These are phyloP conservation scores for Dothidotthia symphoricarpi DNA, from an alignment of 2,329 filamentous ascomycete genomes.

Conservation along the genomic window DNA sequence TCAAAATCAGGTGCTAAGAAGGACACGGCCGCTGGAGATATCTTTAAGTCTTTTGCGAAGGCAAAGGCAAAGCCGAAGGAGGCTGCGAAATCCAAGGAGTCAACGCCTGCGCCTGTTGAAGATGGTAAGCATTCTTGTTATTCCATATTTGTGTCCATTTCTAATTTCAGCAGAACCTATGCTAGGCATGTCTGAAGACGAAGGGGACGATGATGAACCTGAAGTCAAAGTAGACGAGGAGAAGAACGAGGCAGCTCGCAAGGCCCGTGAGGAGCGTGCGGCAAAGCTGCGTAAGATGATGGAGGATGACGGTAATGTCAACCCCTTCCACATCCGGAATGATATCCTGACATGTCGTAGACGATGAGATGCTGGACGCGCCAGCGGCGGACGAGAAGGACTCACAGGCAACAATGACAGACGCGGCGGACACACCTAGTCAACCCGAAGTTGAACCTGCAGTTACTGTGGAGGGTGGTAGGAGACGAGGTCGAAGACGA, in stretches of 20 bases:
- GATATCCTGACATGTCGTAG: conserved; percentile 25
- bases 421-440: conserved; percentile 18
- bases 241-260: conserved; percentile 38
- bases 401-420: conserved; percentile 38
- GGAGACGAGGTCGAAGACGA: conserved; percentile 72
- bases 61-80: conserved; percentile 57
- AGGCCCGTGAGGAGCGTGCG: conserved; percentile 60
- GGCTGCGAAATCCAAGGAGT: conserved; percentile 44
- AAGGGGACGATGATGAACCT: conserved; percentile 33
- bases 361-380: conserved; percentile 61
- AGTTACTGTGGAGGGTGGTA: conserved; percentile 59
- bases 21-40: conserved; percentile 55
- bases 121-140: conserved; percentile 45
- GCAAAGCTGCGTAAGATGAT: conserved; percentile 71
- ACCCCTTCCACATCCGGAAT: not conserved
- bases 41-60: conserved; percentile 80
- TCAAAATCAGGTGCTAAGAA: conserved; percentile 55
- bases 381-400: conserved; percentile 40
- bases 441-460: conserved; percentile 25
- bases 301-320: conserved; percentile 60
- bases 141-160: not conserved
- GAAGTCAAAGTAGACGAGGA: conserved; percentile 33
- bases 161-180: conserved; percentile 47
- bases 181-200: conserved; percentile 53
- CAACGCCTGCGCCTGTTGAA: conserved; percentile 45